Evolutionary conservation across 306 rosid genomes (phyloP).

Genomic region (Fragaria ananassa): DNA sequence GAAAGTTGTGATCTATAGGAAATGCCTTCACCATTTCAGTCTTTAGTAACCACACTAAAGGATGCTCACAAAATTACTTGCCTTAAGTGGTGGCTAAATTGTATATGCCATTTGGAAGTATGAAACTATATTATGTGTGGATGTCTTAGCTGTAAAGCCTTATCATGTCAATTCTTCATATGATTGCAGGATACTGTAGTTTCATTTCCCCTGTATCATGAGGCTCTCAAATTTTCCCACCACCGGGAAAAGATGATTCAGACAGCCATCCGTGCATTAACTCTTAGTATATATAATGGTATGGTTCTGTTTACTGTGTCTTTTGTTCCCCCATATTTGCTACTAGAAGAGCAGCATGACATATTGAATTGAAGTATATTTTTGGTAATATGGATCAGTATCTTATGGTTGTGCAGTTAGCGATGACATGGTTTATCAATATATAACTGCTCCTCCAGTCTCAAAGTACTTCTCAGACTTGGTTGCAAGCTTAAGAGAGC

Average conservation of each 20-base stretch:
- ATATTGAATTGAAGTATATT: constrained; percentile 17
- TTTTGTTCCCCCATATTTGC: not conserved
- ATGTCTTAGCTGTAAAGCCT: not conserved
- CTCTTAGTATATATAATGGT: constrained; percentile 70
- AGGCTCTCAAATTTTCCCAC: constrained; percentile 74
- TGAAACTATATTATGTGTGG: not conserved
- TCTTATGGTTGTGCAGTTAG: constrained; percentile 62
- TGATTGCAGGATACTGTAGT: constrained; percentile 60
- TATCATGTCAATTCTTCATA: not conserved
- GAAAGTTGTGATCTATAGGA: not conserved
- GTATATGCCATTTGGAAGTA: not conserved
- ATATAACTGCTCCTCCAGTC: constrained; percentile 67
- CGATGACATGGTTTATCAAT: constrained; percentile 66
- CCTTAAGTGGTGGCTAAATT: not conserved
- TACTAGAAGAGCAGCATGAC: constrained; percentile 16
- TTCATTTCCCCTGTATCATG: constrained; percentile 74
- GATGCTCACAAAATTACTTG: not conserved
- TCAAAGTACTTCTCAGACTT: constrained; percentile 74
- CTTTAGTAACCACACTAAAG: not conserved
- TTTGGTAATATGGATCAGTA: constrained; percentile 31
- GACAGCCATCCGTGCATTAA: constrained; percentile 65
- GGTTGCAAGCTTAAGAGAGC: constrained; percentile 52
- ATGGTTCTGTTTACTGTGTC: constrained; percentile 9
- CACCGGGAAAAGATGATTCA: constrained; percentile 79
- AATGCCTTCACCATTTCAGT: constrained; percentile 1